phyloP scores from a whole-genome alignment of 2,329 filamentous ascomycete genomes.

The Hypocrella siamensis region DNA sequence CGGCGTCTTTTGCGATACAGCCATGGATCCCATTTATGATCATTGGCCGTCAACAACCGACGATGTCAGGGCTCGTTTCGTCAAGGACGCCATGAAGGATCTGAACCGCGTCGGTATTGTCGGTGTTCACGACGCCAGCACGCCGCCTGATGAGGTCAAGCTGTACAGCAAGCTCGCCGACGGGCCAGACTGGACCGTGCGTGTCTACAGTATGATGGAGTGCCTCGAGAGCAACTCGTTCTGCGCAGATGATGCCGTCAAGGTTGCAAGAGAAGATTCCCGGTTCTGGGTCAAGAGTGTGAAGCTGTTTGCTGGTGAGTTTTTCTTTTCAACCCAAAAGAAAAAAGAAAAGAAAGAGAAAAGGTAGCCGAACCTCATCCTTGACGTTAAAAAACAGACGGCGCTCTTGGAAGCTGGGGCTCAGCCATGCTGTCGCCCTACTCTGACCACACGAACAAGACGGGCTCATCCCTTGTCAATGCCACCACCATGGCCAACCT shows the following conservation, averaged over 20 bases:
- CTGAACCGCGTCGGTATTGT: slow-evolving; percentile 51
- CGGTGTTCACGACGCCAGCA: slow-evolving; percentile 54
- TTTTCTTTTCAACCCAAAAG: no score
- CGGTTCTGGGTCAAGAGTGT: slow-evolving; percentile 45
- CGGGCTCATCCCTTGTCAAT: slow-evolving; percentile 51
- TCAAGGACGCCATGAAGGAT: slow-evolving; percentile 43
- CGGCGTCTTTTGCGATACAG: slow-evolving; percentile 61
- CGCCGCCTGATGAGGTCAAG: slow-evolving; percentile 34
- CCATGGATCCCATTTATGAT: slow-evolving; percentile 44
- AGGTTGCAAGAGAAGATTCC: slow-evolving; percentile 26
- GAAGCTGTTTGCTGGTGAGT: slow-evolving; percentile 51
- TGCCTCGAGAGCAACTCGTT: slow-evolving; percentile 48
- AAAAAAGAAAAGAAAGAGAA: neutral
- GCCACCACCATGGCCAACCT: slow-evolving; percentile 39
- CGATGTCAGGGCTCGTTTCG: slow-evolving; percentile 35
- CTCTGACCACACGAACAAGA: slow-evolving; percentile 42
- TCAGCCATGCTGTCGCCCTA: slow-evolving; percentile 59
- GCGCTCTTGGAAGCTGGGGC: slow-evolving; percentile 56
- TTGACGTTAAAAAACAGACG: slow-evolving; percentile 31
- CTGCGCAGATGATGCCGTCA: slow-evolving; percentile 32
- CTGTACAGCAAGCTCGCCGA: slow-evolving; percentile 37
- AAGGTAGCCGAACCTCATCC: neutral
- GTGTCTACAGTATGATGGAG: slow-evolving; percentile 55
- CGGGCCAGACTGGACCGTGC: slow-evolving; percentile 37
- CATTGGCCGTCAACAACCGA: slow-evolving; percentile 40